These are phyloP conservation scores for Ramaria sp. DNA, from an alignment of 768 basidiomycete species.

Conservation along the genomic window DNA sequence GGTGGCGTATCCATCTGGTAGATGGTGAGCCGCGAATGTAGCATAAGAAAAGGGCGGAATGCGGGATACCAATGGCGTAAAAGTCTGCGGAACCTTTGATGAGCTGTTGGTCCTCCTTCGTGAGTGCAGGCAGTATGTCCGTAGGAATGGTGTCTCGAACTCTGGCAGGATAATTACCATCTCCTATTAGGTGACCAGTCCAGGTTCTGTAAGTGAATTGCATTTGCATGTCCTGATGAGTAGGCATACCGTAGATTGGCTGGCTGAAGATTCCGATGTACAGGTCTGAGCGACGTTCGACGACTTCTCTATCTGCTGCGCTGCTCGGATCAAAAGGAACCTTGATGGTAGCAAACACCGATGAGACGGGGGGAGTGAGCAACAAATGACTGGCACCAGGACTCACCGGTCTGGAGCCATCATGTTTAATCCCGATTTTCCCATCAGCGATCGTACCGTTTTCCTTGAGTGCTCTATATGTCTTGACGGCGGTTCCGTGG, in stretches of 20 bases:
- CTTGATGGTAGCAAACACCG: background rate
- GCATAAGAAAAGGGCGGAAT: background rate
- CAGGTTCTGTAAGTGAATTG: background rate
- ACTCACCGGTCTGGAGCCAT: slow-evolving; percentile 25
- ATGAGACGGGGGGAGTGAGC: no score
- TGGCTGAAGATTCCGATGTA: slow-evolving; percentile 40
- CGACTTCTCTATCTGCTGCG: slow-evolving; percentile 33
- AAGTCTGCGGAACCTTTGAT: slow-evolving; percentile 41
- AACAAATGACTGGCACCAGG: background rate
- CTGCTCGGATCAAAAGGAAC: slow-evolving; percentile 11
- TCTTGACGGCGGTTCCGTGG: slow-evolving; percentile 41
- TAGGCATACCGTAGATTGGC: slow-evolving; percentile 32
- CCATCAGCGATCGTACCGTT: slow-evolving; percentile 24
- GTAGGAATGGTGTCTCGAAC: slow-evolving; percentile 39
- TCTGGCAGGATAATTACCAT: slow-evolving; percentile 40
- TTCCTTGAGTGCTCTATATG: slow-evolving; percentile 32
- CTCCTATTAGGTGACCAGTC: background rate
- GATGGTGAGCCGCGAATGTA: background rate
- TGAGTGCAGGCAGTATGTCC: slow-evolving; percentile 37
- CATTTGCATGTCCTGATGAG: background rate
- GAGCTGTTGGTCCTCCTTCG: slow-evolving; percentile 32
- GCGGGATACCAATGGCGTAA: slow-evolving; percentile 35
- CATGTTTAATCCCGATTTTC: slow-evolving; percentile 46
- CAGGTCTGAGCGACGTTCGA: slow-evolving; percentile 41
- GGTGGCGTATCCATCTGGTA: slow-evolving; percentile 12